Conservation (phyloP, 2,329 filamentous ascomycete species). For the Aspergillus calidoustus region DNA sequence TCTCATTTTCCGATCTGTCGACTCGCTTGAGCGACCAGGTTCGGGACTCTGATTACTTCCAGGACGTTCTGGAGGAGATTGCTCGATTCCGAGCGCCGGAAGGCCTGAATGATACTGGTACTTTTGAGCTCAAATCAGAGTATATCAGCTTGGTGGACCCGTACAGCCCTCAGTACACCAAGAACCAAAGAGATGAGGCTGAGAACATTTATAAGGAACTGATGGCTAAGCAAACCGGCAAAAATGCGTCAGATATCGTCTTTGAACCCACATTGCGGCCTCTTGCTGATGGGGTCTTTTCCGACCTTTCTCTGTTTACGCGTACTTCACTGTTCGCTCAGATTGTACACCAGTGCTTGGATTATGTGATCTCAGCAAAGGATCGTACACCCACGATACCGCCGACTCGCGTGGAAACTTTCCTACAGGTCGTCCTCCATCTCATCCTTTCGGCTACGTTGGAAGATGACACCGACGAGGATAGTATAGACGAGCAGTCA, state of each 20-base stretch:
- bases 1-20: conserved; percentile 92
- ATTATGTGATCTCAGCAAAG: conserved; percentile 75
- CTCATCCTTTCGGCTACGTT: conserved; percentile 81
- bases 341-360: conserved; percentile 83
- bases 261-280: conserved; percentile 84
- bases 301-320: conserved; percentile 77
- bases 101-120: conserved; percentile 88
- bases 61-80: conserved; percentile 82
- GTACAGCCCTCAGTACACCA: conserved; percentile 93
- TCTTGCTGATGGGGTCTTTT: conserved; percentile 78
- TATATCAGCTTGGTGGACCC: conserved; percentile 90
- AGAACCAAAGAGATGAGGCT: conserved; percentile 95
- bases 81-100: conserved; percentile 89
- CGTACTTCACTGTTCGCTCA: conserved; percentile 84
- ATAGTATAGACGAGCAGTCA: conserved; percentile 53
- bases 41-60: conserved; percentile 86
- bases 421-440: conserved; percentile 89
- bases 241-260: conserved; percentile 79
- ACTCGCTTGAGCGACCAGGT: conserved; percentile 86
- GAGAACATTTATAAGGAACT: conserved; percentile 86
- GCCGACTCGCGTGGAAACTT: conserved; percentile 82
- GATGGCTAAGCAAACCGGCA: conserved; percentile 85
- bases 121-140: conserved; percentile 87
- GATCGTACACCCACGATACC: conserved; percentile 75
- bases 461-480: conserved; percentile 72